Percentiles rank a stretch among this genome's conserved stretches.
These are phyloP conservation scores for Cladosporium sp. DNA, from an alignment of 2,329 filamentous ascomycete genomes.

Conservation along the genomic window DNA sequence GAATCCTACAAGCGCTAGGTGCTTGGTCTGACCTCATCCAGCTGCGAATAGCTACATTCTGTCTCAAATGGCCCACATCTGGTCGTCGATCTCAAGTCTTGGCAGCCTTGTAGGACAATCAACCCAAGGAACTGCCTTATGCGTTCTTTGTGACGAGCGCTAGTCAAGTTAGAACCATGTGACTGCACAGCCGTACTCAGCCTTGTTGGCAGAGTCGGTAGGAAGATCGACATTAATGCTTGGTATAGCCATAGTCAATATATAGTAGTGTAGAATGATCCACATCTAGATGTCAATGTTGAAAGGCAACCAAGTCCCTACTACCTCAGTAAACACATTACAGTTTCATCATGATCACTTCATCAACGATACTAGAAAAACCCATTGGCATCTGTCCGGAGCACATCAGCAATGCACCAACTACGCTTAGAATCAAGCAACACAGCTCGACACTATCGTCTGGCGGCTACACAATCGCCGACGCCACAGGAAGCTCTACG, in stretches of 20 bases:
- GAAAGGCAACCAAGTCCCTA: neutral
- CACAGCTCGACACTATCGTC: neutral
- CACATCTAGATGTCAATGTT: no score
- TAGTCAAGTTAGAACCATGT: neutral
- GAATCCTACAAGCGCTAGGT: neutral
- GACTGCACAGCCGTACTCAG: conserved; percentile 1
- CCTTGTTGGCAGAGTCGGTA: neutral
- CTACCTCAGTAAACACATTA: neutral
- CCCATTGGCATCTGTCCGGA: neutral
- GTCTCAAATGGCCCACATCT: neutral
- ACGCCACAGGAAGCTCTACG: neutral
- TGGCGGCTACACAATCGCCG: conserved; percentile 1
- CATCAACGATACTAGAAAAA: neutral
- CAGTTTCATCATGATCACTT: neutral
- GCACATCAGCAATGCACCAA: neutral
- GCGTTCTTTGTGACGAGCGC: neutral
- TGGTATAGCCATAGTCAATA: neutral
- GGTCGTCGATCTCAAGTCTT: neutral
- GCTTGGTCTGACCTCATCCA: conserved; percentile 1
- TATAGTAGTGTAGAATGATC: neutral
- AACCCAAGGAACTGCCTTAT: neutral
- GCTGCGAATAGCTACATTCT: neutral
- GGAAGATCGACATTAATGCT: neutral
- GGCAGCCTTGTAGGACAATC: neutral
- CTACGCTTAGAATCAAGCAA: neutral